Base-by-base conservation (phyloP, 257 asterid species). In the Catharanthus roseus region DNA sequence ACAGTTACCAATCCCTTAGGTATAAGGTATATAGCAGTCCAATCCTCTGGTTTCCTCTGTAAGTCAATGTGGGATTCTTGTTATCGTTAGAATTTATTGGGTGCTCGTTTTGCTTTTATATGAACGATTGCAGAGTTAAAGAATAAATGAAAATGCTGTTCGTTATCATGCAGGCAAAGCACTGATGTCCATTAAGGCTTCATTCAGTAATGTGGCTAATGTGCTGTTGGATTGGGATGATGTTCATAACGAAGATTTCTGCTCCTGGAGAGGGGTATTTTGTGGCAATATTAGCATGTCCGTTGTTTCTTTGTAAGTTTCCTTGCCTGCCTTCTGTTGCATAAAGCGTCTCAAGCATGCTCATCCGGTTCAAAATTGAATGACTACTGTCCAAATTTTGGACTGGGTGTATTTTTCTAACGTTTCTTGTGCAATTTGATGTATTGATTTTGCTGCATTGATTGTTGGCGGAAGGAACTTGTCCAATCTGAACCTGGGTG, bases 251-350 rank as follows among this genome's bases (percentile, higher is more conserved):
- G 85, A 80, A 19, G 97, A 91, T 74, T 89, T 86, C 58, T 95
- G 99, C 71, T 89, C 97, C 21, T 95, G 99, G 99, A 68, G 92
- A 58, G 99, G 99, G 34, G 93, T 95, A 0, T 47, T 81, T 39
- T 95, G 99, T 84, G 90, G 89, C 72, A 91, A 89, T 77, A 33
- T 91, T 72, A 83, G 82, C 84, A 65, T 58, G 51, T 88, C 97
- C n/a, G 88, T 95, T 74, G 95, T 87, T 77, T 86, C 97, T 47
- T 79, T 95, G 99, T 95, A 89, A 58, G 96, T 75, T 63, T 70
- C 47, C 18, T 39, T 13, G 51, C 29, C 21, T 6, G 21, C 51
- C 63, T 26, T 15, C 4, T 12, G 0, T 16, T 23, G 9, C 29
- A 3, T n/a, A 3, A 51, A 53, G 47, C 68, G 34, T 23, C 9